Conservation (phyloP, 2,329 filamentous ascomycete genomes). For the Penicillium corylophilum region DNA sequence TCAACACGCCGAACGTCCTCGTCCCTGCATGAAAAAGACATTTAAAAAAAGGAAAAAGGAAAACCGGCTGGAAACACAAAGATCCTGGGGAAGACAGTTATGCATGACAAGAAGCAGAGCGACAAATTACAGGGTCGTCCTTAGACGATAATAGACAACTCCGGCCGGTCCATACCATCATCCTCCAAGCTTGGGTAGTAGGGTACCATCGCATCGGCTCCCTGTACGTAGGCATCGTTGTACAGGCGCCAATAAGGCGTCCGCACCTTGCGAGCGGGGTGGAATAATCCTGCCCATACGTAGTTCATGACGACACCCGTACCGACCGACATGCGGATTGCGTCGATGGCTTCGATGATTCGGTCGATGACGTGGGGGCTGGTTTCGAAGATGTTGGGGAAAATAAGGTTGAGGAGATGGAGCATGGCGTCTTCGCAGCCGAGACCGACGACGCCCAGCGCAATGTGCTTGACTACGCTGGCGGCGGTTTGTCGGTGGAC, state of each 20-base stretch:
- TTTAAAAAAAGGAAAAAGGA: conserved; percentile 13
- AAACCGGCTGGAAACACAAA: conserved; percentile 22
- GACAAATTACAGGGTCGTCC: conserved; percentile 15
- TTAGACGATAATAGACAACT: conserved; percentile 80
- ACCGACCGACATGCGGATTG: conserved; percentile 88
- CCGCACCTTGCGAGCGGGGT: conserved; percentile 91
- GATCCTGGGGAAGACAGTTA: conserved; percentile 18
- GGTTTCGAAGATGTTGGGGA: conserved; percentile 96
- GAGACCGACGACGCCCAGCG: conserved; percentile 92
- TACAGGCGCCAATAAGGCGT: conserved; percentile 95
- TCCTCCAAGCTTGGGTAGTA: conserved; percentile 89
- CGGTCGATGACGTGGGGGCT: conserved; percentile 97
- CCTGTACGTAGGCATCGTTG: conserved; percentile 94
- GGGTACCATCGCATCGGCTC: conserved; percentile 90
- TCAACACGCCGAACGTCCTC: conserved; percentile 25
- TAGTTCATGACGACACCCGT: conserved; percentile 95
- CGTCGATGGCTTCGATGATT: conserved; percentile 96
- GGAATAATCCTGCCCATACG: conserved; percentile 95
- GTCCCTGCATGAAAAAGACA: conserved; percentile 20
- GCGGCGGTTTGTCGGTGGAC: conserved; percentile 97
- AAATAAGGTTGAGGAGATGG: conserved; percentile 91
- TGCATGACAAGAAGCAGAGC: conserved; percentile 19
- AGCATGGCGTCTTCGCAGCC: conserved; percentile 99
- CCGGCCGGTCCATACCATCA: conserved; percentile 73
- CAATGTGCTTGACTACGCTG: conserved; percentile 95